These are phyloP conservation scores for Sordariomycetes sp. DNA, from an alignment of 2,329 filamentous ascomycete species.

Conservation along the genomic window DNA sequence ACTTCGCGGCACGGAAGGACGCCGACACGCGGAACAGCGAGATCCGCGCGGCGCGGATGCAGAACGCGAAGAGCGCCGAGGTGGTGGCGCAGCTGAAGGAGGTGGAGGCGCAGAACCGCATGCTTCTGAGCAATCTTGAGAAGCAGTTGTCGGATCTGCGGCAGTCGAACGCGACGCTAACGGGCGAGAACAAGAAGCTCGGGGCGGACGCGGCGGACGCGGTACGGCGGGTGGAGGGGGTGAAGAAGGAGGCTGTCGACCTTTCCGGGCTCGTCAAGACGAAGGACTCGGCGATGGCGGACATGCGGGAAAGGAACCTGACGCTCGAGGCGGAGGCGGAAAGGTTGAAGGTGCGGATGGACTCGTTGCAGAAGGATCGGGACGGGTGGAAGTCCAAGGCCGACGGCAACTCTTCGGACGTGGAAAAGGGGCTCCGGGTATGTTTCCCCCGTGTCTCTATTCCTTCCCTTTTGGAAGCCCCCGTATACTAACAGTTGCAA, in stretches of 20 bases:
- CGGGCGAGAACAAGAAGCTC: slow-evolving; percentile 62
- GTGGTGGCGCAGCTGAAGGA: slow-evolving; percentile 93
- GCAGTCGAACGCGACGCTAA: slow-evolving; percentile 62
- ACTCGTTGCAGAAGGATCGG: slow-evolving; percentile 70
- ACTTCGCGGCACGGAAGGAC: slow-evolving; percentile 89
- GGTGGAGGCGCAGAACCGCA: slow-evolving; percentile 65
- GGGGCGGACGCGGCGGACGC: slow-evolving; percentile 65
- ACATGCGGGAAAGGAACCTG: slow-evolving; percentile 44
- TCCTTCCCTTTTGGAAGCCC: neutral
- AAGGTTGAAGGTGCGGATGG: slow-evolving; percentile 65
- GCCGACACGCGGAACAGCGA: slow-evolving; percentile 79
- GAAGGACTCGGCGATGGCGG: slow-evolving; percentile 55
- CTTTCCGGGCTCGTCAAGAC: slow-evolving; percentile 62
- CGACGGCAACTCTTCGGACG: slow-evolving; percentile 67
- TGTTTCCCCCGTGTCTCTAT: slow-evolving; percentile 24
- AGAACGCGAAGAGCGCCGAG: slow-evolving; percentile 84
- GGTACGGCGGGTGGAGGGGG: slow-evolving; percentile 55
- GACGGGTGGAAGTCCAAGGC: slow-evolving; percentile 80
- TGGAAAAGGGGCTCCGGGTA: slow-evolving; percentile 79
- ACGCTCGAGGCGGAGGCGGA: slow-evolving; percentile 67
- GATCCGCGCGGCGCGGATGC: slow-evolving; percentile 65
- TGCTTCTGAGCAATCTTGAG: slow-evolving; percentile 72
- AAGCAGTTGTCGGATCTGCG: slow-evolving; percentile 81
- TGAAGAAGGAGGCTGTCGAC: slow-evolving; percentile 67
- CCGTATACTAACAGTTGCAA: neutral